These are phyloP conservation scores for Plenodomus tracheiphilus DNA, from an alignment of 2,329 filamentous ascomycete genomes.

Conservation along the genomic window DNA sequence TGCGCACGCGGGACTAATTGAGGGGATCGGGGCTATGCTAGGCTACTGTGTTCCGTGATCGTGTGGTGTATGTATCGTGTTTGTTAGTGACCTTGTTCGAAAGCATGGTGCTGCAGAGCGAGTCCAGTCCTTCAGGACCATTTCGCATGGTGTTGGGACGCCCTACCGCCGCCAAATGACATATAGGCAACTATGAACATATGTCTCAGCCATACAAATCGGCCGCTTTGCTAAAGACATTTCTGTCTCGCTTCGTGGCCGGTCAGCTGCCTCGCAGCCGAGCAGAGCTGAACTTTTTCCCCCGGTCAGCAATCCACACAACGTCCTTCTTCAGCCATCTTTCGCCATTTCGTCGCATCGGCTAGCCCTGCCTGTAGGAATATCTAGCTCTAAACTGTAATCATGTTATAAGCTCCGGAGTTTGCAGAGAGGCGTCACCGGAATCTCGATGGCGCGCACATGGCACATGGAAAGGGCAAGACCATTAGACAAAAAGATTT, in stretches of 20 bases:
- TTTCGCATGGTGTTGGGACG: constrained; percentile 11
- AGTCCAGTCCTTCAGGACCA: constrained; percentile 4
- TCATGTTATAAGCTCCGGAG: constrained; percentile 7
- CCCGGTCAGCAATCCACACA: constrained; percentile 8
- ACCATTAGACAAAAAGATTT: constrained; percentile 20
- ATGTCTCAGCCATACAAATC: constrained; percentile 23
- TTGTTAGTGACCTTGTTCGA: too few relatives aligned
- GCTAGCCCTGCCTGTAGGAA: constrained; percentile 10
- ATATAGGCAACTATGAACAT: constrained; percentile 9
- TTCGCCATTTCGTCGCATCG: constrained; percentile 16
- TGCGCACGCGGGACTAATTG: constrained; percentile 8
- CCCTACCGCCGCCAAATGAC: constrained; percentile 15
- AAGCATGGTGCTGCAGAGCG: constrained; percentile 8
- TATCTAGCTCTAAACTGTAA: constrained; percentile 7
- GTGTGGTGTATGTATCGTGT: too few relatives aligned
- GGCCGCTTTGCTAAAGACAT: constrained; percentile 2
- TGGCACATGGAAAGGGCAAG: constrained; percentile 9
- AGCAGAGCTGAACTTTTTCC: constrained; percentile 20
- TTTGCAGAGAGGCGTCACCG: constrained; percentile 22
- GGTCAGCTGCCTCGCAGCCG: constrained; percentile 17
- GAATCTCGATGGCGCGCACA: constrained; percentile 18
- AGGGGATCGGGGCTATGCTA: constrained; percentile 12
- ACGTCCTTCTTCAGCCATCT: constrained; percentile 13
- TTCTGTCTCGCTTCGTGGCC: constrained; percentile 12
- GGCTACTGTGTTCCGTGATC: constrained; percentile 8